A percentile compares a stretch with the other conserved stretches of the same genome.
Conservation (phyloP, 805 yeast genomes). For the Diddensiella santjacobensis region DNA sequence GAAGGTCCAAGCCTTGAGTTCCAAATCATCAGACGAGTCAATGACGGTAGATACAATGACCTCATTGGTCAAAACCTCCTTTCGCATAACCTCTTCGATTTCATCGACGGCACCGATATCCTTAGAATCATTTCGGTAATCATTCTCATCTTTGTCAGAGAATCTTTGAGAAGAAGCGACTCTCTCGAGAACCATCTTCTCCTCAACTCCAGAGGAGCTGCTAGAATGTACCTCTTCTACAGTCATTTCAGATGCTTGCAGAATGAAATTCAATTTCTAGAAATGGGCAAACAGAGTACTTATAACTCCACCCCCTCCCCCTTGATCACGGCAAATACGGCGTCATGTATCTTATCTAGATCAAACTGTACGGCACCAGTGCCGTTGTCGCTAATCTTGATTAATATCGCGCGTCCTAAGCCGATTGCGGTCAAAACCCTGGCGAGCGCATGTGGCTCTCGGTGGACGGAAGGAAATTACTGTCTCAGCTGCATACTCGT, state of each 20-base stretch:
- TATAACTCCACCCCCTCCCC: no score
- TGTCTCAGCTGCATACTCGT: no score
- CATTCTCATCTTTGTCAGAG: conserved; percentile 1
- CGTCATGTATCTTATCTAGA: conserved; percentile 1
- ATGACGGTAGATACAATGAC: conserved; percentile 15
- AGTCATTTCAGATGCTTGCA: not conserved
- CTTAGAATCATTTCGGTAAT: conserved; percentile 1
- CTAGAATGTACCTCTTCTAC: conserved; percentile 1
- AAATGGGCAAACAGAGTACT: no score
- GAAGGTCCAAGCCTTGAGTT: conserved; percentile 37
- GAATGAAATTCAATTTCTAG: no score
- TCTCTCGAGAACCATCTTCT: conserved; percentile 3
- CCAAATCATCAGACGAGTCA: conserved; percentile 36
- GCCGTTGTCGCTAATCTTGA: conserved; percentile 2
- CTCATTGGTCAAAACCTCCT: conserved; percentile 13
- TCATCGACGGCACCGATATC: not conserved
- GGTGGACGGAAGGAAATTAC: no score
- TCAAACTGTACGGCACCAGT: not conserved
- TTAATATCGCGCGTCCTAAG: not conserved
- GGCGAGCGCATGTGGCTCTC: no score
- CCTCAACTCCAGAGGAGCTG: conserved; percentile 1
- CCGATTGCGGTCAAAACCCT: not conserved
- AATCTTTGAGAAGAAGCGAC: not conserved
- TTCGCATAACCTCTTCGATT: conserved; percentile 2
- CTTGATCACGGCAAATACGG: no score